Percentiles rank a stretch among this genome's conserved stretches.
Conservation (phyloP, 106 monocot genomes). For the Apostasia ramifera region DNA sequence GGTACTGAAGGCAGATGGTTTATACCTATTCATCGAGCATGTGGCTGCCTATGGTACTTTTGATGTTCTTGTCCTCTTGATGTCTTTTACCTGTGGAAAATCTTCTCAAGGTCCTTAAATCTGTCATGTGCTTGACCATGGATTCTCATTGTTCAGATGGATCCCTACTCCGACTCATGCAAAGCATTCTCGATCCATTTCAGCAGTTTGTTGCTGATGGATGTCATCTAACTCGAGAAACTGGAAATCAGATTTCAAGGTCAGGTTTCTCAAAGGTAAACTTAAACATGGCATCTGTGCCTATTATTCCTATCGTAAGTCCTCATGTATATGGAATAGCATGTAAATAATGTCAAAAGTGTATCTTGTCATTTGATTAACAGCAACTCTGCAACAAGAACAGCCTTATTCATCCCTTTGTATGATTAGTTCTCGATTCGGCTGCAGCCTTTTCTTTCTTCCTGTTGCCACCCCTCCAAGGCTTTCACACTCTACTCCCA, state of each 20-base stretch:
- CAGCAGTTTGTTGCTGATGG: constrained; percentile 88
- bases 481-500: no score
- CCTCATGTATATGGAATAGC: constrained; percentile 90
- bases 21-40: constrained; percentile 85
- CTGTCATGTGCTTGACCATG: background rate
- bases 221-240: constrained; percentile 79
- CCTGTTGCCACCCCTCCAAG: background rate
- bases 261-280: constrained; percentile 57
- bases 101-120: background rate
- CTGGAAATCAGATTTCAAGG: constrained; percentile 52
- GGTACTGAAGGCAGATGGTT: constrained; percentile 75
- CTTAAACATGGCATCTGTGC: constrained; percentile 27
- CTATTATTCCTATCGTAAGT: constrained; percentile 31
- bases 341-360: constrained; percentile 38
- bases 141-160: constrained; percentile 34
- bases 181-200: constrained; percentile 64
- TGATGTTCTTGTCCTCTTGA: background rate
- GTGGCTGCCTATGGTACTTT: constrained; percentile 70
- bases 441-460: background rate
- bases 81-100: background rate
- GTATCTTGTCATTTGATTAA: background rate
- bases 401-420: no score
- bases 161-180: constrained; percentile 47
- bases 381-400: background rate
- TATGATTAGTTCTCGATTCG: background rate